Conservation (phyloP, 768 basidiomycete genomes). For the Russula sp. region DNA sequence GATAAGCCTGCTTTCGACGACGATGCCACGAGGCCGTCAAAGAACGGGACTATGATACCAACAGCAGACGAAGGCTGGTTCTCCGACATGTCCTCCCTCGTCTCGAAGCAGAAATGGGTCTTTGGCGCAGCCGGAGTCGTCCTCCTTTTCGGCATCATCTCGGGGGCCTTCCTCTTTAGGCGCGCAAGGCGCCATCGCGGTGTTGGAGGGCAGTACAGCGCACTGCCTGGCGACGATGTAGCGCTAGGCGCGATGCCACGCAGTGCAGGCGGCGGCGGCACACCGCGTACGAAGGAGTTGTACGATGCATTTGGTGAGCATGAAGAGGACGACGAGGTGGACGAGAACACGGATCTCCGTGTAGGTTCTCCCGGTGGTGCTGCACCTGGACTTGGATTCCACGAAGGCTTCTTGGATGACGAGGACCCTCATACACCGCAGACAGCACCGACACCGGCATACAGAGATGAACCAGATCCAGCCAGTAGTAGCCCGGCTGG, state of each 20-base stretch:
- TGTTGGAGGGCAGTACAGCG: slow-evolving; percentile 50
- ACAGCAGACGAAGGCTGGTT: slow-evolving; percentile 85
- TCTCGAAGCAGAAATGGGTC: slow-evolving; percentile 83
- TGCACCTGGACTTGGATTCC: slow-evolving; percentile 47
- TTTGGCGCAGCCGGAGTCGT: slow-evolving; percentile 83
- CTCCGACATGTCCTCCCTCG: slow-evolving; percentile 67
- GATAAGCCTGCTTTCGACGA: slow-evolving; percentile 62
- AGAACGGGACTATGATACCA: slow-evolving; percentile 42
- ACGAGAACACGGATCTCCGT: slow-evolving; percentile 67
- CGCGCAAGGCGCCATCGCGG: slow-evolving; percentile 47
- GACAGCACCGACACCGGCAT: slow-evolving; percentile 34
- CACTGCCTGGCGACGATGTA: slow-evolving; percentile 65
- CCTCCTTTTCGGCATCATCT: slow-evolving; percentile 64
- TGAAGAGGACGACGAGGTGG: slow-evolving; percentile 66
- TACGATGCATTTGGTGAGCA: slow-evolving; percentile 96
- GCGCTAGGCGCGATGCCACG: slow-evolving; percentile 70
- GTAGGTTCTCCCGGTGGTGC: slow-evolving; percentile 38
- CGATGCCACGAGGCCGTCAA: slow-evolving; percentile 30
- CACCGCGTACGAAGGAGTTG: slow-evolving; percentile 68
- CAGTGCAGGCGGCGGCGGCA: slow-evolving; percentile 30
- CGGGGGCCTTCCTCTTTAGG: slow-evolving; percentile 77
- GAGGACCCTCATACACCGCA: slow-evolving; percentile 49
- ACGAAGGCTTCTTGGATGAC: slow-evolving; percentile 81
- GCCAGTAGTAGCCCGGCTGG: slow-evolving; percentile 26
- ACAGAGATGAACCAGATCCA: slow-evolving; percentile 55